Conservation (phyloP, 2,329 filamentous ascomycete species). For the Ophiocordyceps camponoti-floridani region DNA sequence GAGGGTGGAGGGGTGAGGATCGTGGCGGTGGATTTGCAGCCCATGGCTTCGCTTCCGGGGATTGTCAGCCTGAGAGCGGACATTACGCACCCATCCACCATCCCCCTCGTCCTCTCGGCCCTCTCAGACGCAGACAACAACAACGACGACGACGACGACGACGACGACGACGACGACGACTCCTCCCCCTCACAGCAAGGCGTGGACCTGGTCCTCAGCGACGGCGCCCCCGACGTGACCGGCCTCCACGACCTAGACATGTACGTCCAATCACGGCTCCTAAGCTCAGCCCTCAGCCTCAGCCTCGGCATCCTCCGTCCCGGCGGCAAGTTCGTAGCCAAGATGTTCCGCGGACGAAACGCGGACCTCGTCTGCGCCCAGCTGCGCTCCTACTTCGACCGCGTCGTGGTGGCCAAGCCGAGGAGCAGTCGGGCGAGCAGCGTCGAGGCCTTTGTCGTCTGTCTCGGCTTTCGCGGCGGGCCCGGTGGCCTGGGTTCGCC, state of each 20-base stretch:
- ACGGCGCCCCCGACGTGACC: conserved; percentile 91
- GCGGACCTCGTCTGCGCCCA: conserved; percentile 94
- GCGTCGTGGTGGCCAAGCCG: conserved; percentile 83
- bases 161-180: conserved; percentile 24
- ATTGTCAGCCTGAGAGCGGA: conserved; percentile 87
- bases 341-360: conserved; percentile 89
- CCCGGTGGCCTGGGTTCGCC: conserved; percentile 6
- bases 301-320: conserved; percentile 83
- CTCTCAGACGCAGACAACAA: conserved; percentile 55
- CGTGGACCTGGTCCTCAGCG: conserved; percentile 86
- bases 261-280: conserved; percentile 88
- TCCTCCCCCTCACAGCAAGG: conserved; percentile 49
- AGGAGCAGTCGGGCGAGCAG: conserved; percentile 89
- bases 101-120: conserved; percentile 71
- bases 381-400: conserved; percentile 71
- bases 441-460: conserved; percentile 92
- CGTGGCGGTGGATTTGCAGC: conserved; percentile 87
- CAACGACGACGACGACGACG: conserved; percentile 7
- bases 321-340: conserved; percentile 91
- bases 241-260: conserved; percentile 95
- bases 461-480: conserved; percentile 53
- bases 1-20: conserved; percentile 50
- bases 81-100: conserved; percentile 91
- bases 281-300: conserved; percentile 86
- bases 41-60: conserved; percentile 83